Conservation (phyloP, 1,139 yeast species). For the Yamadazyma membranifaciens region DNA sequence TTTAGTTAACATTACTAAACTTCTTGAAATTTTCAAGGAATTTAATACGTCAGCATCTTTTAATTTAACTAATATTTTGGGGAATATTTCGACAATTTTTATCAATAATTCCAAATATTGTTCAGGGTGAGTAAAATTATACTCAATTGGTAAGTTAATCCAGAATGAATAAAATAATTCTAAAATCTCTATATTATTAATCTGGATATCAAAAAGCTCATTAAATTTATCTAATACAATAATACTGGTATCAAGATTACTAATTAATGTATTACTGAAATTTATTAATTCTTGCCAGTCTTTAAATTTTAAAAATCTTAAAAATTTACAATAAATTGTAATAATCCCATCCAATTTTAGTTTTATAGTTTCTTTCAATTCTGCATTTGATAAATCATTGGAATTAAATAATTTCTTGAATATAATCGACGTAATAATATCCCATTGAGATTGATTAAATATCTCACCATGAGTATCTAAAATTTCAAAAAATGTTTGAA, state of each 20-base stretch:
- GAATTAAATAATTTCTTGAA: conserved; percentile 31
- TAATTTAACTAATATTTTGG: conserved; percentile 36
- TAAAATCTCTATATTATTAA: conserved; percentile 24
- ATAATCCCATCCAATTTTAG: conserved; percentile 61
- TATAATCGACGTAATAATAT: conserved; percentile 50
- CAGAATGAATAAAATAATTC: conserved; percentile 59
- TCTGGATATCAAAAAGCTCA: conserved; percentile 32
- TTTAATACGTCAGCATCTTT: conserved; percentile 24
- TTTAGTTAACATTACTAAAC: conserved; percentile 51
- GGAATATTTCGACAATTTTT: conserved; percentile 51
- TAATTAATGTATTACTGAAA: conserved; percentile 36
- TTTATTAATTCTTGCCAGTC: conserved; percentile 54
- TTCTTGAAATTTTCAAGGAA: conserved; percentile 34
- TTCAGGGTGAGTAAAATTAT: conserved; percentile 50
- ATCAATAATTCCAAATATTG: conserved; percentile 58
- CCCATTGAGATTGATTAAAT: conserved; percentile 51
- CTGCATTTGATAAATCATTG: conserved; percentile 18
- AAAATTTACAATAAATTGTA: conserved; percentile 45
- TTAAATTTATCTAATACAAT: conserved; percentile 53
- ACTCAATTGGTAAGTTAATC: conserved; percentile 57
- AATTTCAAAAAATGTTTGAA: conserved; percentile 83
- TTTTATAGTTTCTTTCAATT: conserved; percentile 57
- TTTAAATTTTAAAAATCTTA: conserved; percentile 15
- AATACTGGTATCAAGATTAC: conserved; percentile 43
- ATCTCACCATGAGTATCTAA: conserved; percentile 72